These are phyloP conservation scores for Penicillium sp. DNA, from an alignment of 2,329 filamentous ascomycete genomes.

Conservation along the genomic window DNA sequence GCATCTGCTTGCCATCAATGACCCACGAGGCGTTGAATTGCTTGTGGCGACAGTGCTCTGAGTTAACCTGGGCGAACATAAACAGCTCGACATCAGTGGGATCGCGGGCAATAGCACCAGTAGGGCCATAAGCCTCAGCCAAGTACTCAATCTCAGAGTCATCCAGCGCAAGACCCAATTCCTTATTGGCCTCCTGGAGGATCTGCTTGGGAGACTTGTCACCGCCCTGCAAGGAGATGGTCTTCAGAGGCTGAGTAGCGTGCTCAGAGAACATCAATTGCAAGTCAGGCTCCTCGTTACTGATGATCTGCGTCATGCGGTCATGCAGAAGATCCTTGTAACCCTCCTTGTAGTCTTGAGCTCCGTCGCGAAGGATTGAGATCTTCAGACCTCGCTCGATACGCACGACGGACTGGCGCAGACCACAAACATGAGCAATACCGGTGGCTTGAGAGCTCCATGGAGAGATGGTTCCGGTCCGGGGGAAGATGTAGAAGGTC, in stretches of 20 bases:
- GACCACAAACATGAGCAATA: conserved; percentile 87
- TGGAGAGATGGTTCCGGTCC: conserved; percentile 80
- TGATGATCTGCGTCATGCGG: conserved; percentile 90
- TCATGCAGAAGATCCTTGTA: conserved; percentile 73
- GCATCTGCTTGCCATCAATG: conserved; percentile 80
- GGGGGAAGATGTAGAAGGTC: conserved; percentile 72
- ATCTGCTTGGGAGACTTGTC: conserved; percentile 66
- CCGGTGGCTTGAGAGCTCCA: conserved; percentile 97
- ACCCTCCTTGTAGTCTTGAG: conserved; percentile 57
- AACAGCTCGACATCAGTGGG: conserved; percentile 94
- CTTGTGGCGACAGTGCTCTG: conserved; percentile 86
- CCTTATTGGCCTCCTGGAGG: conserved; percentile 78
- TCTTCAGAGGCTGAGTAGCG: conserved; percentile 64
- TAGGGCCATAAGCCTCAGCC: conserved; percentile 74
- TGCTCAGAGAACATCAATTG: conserved; percentile 75
- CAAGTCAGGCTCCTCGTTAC: conserved; percentile 65
- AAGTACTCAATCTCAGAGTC: conserved; percentile 89
- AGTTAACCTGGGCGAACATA: conserved; percentile 99
- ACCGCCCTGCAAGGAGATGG: conserved; percentile 70
- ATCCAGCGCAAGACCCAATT: conserved; percentile 83
- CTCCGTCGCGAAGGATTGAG: conserved; percentile 59
- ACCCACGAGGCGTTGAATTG: conserved; percentile 97
- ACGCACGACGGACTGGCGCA: conserved; percentile 68
- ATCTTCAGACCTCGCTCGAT: conserved; percentile 86
- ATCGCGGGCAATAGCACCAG: conserved; percentile 57